A percentile compares a stretch with the other conserved stretches of the same genome.
Conservation (phyloP, 805 yeast genomes). For the Candida tallmaniae region DNA sequence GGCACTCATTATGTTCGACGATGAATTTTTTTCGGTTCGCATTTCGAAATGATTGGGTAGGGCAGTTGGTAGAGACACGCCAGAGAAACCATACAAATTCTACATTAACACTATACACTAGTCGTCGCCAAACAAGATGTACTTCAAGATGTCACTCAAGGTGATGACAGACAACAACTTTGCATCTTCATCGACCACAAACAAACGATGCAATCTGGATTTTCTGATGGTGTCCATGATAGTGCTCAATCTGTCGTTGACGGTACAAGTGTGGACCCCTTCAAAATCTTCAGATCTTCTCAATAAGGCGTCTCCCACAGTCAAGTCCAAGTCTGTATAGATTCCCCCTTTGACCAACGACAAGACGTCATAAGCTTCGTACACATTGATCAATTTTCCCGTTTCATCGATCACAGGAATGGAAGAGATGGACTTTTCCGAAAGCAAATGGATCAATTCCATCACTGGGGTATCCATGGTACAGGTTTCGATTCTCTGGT, state of each 20-base stretch:
- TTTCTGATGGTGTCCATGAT: constrained; percentile 91
- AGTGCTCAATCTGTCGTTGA: constrained; percentile 78
- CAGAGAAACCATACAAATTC: not conserved
- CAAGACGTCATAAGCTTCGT: constrained; percentile 93
- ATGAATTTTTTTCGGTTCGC: not conserved
- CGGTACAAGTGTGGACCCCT: constrained; percentile 95
- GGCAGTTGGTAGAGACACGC: too few relatives aligned
- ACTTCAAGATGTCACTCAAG: constrained; percentile 83
- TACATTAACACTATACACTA: constrained; percentile 1
- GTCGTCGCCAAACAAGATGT: constrained; percentile 62
- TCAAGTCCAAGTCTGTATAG: constrained; percentile 81
- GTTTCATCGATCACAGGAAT: constrained; percentile 88
- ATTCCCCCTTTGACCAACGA: constrained; percentile 92
- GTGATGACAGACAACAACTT: constrained; percentile 80
- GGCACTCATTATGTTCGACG: constrained; percentile 32
- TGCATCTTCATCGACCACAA: constrained; percentile 85
- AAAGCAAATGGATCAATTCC: constrained; percentile 81
- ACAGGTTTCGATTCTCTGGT: constrained; percentile 62
- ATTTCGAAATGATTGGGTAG: too few relatives aligned
- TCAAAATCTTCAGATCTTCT: constrained; percentile 94
- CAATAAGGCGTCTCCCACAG: constrained; percentile 94
- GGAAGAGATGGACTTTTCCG: constrained; percentile 79
- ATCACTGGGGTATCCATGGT: constrained; percentile 89
- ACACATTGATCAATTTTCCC: constrained; percentile 70
- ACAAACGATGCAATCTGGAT: constrained; percentile 84